Base-by-base conservation (phyloP, 345 rosid genomes). In the Eucalyptus cloeziana region DNA sequence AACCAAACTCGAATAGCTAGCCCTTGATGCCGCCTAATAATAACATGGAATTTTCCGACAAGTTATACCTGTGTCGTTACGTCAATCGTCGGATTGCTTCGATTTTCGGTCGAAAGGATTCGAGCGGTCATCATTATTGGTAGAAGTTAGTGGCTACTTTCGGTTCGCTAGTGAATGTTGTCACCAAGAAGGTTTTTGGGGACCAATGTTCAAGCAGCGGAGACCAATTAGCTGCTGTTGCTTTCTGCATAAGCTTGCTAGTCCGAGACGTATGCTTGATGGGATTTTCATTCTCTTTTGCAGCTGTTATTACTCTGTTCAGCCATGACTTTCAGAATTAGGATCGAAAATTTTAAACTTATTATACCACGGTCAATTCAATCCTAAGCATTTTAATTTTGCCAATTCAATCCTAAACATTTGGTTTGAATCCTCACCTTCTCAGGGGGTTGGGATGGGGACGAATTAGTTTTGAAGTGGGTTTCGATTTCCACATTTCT, bases 351-450 rank as follows among this genome's bases (percentile, higher is more conserved):
- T 7, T 52, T 7, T 52, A 19, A 21, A 52, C 5, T 52, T 21
- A 1, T 21, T 3, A 1, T 1, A 21, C 0, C 5, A 8, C 2
- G 0, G 7, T 2, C 0, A 52, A 19, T 52, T 52, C 2, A 19
- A 1, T 52, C 21, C 4, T 52, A 21, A 7, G 19, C 0, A 52
- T 50, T 50, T 50, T 0, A 50, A 15, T 50, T 50, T 49, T 14
- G 3, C 0, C 17, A 13, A 49, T 45, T 45, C 47, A 45, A 45
- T 45, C 4, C 3, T 45, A 45, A 45, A 45, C 1, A 44, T 44
- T 44, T 40, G 5, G 40, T 40, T 40, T 5, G 40, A 40, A 40
- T 40, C 40, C 40, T 4, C 40, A 40, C 40, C 1, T 40, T 40
- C 40, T 40, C 40, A 5, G 40, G 40, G 5, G 40, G 40, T 40